Evolutionary conservation across 2,329 filamentous ascomycete genomes (phyloP), one percentile per base, ranked within the genome.

Genomic region (Fusarium tricinctum): DNA sequence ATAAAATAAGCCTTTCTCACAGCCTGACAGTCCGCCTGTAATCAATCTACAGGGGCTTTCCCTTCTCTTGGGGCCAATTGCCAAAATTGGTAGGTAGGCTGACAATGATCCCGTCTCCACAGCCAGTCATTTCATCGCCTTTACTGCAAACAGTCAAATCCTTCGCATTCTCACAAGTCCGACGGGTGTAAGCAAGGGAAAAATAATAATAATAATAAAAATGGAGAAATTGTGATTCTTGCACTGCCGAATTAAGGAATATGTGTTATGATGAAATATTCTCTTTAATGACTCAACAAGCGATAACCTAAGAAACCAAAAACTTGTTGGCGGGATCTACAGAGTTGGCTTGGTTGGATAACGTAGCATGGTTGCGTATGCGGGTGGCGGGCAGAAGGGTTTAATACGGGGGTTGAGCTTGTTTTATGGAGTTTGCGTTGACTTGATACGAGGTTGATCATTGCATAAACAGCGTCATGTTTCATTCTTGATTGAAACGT

Each of bases 401-500:
- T 26, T 22, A 64, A 63, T 63, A 64, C 61, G 61, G 58, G 60
- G 57, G 55, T 59, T 43, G 55, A 53, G 63, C 51, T 60, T 58
- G 53, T 64, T 68, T 56, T 52, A 49, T 48, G 44, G 60, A 52
- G 48, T 58, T 63, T 63, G 30, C 47, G 49, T 68, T 44, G 66
- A 66, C 44, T 68, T 62, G 59, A 68, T 68, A 68, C 65, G 65
- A 68, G 65, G 54, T 33, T 17, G 17, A 38, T 42, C 12, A 39
- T 32, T 15, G 64, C 59, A 68, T 68, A n/a, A 58, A 55, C 42
- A 50, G 44, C 40, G 38, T 32, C 43, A 42, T 56, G 64, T 68
- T 68, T 68, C 64, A 63, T 68, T 68, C 49, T 43, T 28, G 52
- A 62, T 60, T 66, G 61, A 66, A 65, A 66, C 54, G 38, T 58